Conservation (phyloP, 768 basidiomycete genomes). For the Tremella mesenterica region DNA sequence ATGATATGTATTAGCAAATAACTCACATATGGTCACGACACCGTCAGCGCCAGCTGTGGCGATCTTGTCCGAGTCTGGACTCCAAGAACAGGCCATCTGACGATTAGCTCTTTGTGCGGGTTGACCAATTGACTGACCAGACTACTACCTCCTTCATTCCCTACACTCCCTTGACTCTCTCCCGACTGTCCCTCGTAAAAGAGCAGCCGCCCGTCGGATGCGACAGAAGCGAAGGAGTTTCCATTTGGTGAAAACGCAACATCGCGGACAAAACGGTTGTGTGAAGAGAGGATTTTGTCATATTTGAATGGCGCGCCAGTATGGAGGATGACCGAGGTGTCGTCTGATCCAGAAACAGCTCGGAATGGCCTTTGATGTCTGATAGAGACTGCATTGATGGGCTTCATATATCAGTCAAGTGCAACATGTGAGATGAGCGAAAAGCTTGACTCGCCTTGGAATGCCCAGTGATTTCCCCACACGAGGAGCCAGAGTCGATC, state of each 20-base stretch:
- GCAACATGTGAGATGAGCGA: not conserved
- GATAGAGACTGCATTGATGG: constrained; percentile 79
- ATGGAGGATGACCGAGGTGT: constrained; percentile 70
- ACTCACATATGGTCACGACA: constrained; percentile 75
- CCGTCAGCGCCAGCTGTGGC: constrained; percentile 80
- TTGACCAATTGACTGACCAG: constrained; percentile 7
- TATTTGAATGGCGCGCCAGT: constrained; percentile 86
- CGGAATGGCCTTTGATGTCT: constrained; percentile 81
- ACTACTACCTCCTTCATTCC: constrained; percentile 22
- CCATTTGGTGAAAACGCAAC: constrained; percentile 75
- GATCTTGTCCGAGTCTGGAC: constrained; percentile 60
- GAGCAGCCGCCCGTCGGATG: constrained; percentile 73
- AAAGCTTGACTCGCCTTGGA: constrained; percentile 55
- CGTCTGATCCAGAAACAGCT: constrained; percentile 81
- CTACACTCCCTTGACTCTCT: constrained; percentile 58
- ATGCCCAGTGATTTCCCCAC: constrained; percentile 82
- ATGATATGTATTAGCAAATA: too few species aligned
- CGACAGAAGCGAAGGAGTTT: constrained; percentile 74
- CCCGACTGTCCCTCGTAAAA: constrained; percentile 85
- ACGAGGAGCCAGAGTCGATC: constrained; percentile 57
- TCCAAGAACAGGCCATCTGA: constrained; percentile 58
- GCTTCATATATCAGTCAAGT: constrained; percentile 46
- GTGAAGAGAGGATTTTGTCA: constrained; percentile 71
- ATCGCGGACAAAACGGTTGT: constrained; percentile 87
- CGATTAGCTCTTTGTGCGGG: not conserved